Percentiles rank a stretch among this genome's conserved stretches.
These are phyloP conservation scores for Zea luxurians DNA, from an alignment of 176 grass and related monocot species.

Conservation along the genomic window DNA sequence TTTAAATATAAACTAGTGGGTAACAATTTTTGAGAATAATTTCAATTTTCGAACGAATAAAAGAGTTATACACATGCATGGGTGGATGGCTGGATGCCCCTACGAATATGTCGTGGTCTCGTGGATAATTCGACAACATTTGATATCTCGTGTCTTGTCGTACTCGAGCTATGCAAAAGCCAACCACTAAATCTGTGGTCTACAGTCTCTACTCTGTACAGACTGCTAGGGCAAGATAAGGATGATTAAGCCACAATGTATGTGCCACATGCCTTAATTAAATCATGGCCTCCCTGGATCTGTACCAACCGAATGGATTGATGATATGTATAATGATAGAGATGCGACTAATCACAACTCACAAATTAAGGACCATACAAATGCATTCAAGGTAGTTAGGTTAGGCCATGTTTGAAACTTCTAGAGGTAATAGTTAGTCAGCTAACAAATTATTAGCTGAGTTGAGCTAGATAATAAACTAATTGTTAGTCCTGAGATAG, in stretches of 20 bases:
- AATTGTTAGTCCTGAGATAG: no score
- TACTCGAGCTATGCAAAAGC: background rate
- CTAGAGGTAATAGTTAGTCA: no score
- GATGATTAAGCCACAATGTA: background rate
- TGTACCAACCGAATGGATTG: slow-evolving; percentile 35
- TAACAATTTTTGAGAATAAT: no score
- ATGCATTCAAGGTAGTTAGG: slow-evolving; percentile 14
- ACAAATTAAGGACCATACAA: background rate
- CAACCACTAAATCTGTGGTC: slow-evolving; percentile 2
- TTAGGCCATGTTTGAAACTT: background rate
- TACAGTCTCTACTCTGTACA: background rate
- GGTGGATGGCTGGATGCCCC: background rate
- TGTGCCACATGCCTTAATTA: background rate
- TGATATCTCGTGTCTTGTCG: background rate
- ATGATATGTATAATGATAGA: slow-evolving; percentile 25
- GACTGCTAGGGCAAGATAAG: slow-evolving; percentile 1
- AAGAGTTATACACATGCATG: background rate
- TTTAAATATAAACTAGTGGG: no score
- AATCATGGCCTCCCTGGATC: slow-evolving; percentile 28
- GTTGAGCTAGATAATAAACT: no score
- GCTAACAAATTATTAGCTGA: no score
- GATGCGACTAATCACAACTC: slow-evolving; percentile 15
- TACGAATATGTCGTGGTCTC: background rate
- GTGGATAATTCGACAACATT: background rate
- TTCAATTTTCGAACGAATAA: no score